These are phyloP conservation scores for Phytopythium aichiense DNA, from an alignment of 352 stramenopile genomes.

Conservation along the genomic window DNA sequence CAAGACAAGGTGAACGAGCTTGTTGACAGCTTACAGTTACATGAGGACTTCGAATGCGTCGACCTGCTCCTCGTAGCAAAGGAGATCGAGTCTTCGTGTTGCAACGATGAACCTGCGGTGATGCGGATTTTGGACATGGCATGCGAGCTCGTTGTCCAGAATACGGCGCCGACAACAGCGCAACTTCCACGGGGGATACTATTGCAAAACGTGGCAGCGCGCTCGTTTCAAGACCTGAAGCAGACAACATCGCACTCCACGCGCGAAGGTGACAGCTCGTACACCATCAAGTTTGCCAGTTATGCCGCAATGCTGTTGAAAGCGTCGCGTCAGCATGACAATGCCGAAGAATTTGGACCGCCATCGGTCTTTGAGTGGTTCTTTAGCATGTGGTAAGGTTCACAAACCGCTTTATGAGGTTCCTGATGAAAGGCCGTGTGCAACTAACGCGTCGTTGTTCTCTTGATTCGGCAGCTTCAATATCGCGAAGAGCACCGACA, in stretches of 20 bases:
- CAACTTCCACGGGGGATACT: not conserved
- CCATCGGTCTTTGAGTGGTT: constrained; percentile 70
- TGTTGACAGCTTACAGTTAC: constrained; percentile 30
- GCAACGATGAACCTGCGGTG: not conserved
- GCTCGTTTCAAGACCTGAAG: not conserved
- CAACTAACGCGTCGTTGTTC: not conserved
- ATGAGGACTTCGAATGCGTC: constrained; percentile 60
- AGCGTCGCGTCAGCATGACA: not conserved
- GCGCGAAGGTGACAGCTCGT: not conserved
- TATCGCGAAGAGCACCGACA: constrained; percentile 54
- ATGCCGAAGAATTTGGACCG: constrained; percentile 19
- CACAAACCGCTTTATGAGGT: not conserved
- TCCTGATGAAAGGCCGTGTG: too few species aligned
- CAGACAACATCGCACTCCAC: not conserved
- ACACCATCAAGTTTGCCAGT: not conserved
- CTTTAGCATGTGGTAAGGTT: constrained; percentile 60
- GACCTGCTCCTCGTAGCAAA: constrained; percentile 36
- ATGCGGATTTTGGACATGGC: not conserved
- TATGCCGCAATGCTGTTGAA: not conserved
- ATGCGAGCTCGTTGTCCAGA: not conserved
- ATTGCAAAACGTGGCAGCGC: not conserved
- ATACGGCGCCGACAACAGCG: not conserved
- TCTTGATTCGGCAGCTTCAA: constrained; percentile 42
- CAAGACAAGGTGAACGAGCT: constrained; percentile 15
- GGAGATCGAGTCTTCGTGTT: not conserved